Evolutionary conservation across 306 rosid genomes (phyloP).

Genomic region (Quercus aquifolioides): DNA sequence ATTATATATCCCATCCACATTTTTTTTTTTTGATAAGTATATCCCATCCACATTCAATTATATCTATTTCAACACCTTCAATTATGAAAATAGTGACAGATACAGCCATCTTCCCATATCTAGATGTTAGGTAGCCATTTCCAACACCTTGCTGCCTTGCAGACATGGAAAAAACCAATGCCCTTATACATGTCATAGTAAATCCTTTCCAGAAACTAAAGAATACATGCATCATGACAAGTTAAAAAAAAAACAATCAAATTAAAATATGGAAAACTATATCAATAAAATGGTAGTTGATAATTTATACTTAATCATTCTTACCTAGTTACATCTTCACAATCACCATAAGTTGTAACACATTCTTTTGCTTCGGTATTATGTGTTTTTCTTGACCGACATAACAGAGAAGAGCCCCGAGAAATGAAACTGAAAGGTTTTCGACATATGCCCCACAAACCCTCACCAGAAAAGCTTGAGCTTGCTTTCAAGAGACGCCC

Average conservation of each 20-base stretch:
- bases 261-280: neutral
- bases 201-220: neutral
- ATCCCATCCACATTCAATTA: neutral
- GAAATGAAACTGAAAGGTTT: slow-evolving; percentile 48
- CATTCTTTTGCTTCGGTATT: slow-evolving; percentile 57
- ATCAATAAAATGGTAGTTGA: neutral
- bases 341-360: slow-evolving; percentile 49
- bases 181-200: neutral
- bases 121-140: neutral
- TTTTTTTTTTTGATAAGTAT: neutral
- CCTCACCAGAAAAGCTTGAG: slow-evolving; percentile 31
- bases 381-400: slow-evolving; percentile 56
- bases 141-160: neutral
- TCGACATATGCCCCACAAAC: slow-evolving; percentile 29
- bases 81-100: neutral
- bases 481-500: slow-evolving; percentile 30
- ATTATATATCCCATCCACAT: neutral
- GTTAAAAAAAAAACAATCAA: neutral
- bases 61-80: neutral
- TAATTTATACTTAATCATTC: neutral
- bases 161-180: neutral
- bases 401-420: slow-evolving; percentile 40
- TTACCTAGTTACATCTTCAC: slow-evolving; percentile 56
- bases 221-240: neutral
- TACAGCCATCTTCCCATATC: neutral